These are phyloP conservation scores for Trametes elegans DNA, from an alignment of 768 basidiomycete species.

Conservation along the genomic window DNA sequence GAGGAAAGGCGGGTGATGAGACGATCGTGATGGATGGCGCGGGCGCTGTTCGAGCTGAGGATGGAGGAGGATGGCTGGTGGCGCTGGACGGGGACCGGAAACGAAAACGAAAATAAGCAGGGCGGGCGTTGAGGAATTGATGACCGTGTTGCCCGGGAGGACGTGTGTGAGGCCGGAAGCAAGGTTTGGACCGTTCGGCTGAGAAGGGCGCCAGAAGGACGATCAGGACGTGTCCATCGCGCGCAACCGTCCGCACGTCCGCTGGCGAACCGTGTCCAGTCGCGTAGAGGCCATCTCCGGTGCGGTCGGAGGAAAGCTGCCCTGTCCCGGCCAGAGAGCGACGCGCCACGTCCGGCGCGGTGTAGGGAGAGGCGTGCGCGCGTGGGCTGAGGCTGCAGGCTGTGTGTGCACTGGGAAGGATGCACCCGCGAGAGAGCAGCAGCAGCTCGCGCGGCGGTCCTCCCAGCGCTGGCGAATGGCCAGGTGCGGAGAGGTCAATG, in stretches of 20 bases:
- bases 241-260: neutral
- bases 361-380: neutral
- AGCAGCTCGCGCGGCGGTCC: no score
- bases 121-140: slow-evolving; percentile 2
- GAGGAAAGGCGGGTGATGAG: no score
- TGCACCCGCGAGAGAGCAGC: no score
- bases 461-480: neutral
- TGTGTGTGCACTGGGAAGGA: no score
- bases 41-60: neutral
- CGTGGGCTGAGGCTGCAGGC: neutral
- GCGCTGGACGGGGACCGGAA: neutral
- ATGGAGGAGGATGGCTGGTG: neutral
- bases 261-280: neutral
- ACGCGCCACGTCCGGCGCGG: neutral
- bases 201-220: neutral
- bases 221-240: slow-evolving; percentile 1
- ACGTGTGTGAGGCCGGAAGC: slow-evolving; percentile 13
- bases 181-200: slow-evolving; percentile 6
- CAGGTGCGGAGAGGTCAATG: neutral
- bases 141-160: slow-evolving; percentile 17
- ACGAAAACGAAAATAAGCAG: neutral
- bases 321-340: neutral
- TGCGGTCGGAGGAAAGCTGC: neutral
- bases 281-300: neutral
- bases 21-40: neutral